A percentile compares a stretch with the other conserved stretches of the same genome.
Conservation (phyloP, 2,329 filamentous ascomycete species). For the Hortaea sp. region DNA sequence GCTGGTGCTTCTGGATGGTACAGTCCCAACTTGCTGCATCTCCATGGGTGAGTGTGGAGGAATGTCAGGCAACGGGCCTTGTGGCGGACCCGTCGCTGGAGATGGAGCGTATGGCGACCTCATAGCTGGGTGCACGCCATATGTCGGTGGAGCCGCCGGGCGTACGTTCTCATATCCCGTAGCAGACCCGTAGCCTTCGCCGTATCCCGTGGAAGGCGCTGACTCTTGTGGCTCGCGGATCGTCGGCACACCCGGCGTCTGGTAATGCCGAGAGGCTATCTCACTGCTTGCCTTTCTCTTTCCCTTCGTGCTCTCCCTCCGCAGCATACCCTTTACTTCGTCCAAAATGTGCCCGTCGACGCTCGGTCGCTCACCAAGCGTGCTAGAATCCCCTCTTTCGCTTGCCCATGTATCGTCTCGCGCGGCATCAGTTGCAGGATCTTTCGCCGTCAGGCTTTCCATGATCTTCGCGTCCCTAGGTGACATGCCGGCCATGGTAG, state of each 20-base stretch:
- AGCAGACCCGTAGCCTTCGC: neutral
- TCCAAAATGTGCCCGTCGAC: slow-evolving; percentile 35
- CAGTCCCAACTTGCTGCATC: slow-evolving; percentile 3
- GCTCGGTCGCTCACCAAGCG: slow-evolving; percentile 30
- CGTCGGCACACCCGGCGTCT: slow-evolving; percentile 16
- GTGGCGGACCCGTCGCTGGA: neutral
- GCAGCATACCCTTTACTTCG: slow-evolving; percentile 36
- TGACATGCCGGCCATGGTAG: slow-evolving; percentile 14
- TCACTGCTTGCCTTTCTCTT: slow-evolving; percentile 28
- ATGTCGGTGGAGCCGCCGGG: slow-evolving; percentile 4
- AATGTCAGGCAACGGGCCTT: neutral
- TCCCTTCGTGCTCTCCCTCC: slow-evolving; percentile 34
- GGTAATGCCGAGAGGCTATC: slow-evolving; percentile 2
- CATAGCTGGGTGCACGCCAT: slow-evolving; percentile 1
- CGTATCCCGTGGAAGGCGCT: neutral
- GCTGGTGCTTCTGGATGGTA: slow-evolving; percentile 1
- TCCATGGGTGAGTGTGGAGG: slow-evolving; percentile 3
- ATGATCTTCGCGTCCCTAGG: slow-evolving; percentile 28
- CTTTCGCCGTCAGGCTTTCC: slow-evolving; percentile 33
- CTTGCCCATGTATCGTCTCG: slow-evolving; percentile 38
- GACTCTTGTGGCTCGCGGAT: slow-evolving; percentile 15
- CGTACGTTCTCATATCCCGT: slow-evolving; percentile 5
- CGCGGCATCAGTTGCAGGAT: slow-evolving; percentile 31
- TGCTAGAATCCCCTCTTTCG: slow-evolving; percentile 27
- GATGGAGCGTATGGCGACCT: neutral